Base-by-base conservation (phyloP, 1,139 yeast species). In the Candida gigantensis region DNA sequence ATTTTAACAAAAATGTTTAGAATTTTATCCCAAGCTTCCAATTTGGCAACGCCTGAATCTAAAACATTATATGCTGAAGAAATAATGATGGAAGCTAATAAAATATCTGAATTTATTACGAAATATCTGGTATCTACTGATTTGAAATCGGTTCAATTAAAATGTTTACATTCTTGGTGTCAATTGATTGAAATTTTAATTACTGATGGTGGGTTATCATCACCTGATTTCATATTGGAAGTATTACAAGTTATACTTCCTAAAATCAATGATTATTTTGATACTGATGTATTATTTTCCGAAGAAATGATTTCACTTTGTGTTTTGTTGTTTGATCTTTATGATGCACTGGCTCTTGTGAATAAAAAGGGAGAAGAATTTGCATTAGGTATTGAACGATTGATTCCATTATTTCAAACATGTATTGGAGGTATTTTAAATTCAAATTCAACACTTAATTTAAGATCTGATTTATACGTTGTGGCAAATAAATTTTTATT, bases 391-490 rank as follows among this genome's bases (percentile, higher is more conserved):
- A 45, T 52, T 12, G 78, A 74, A 44, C 71, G 92, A 35, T 64
- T 87, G 26, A 76, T 80, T 34, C 78, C 87, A 1, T 58, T 90
- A 27, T 85, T 88, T 61, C 77, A 80, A 48, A 79, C 92, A 0
- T 80, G 95, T 39, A 66, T 88, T 17, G 72, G 74, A 39, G 95
- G 96, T 2, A 76, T 90, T 6, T 68, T 79, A 39, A 75, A 86
- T 30, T 79, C 95, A 2, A 68, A 77, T 34, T 74, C 94, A 0
- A 78, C 90, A 0, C 71, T 87, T 5, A 63, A 71, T 2, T 65
- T 89, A 34, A 75, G 97, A 37, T 77, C 94, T 0, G 94, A 89
- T 51, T 68, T 90, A 33, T 90, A 90, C 55, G 77, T 85, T 9
- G 64, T 90, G 45, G 75, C 82, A 30, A 84, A 79, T 55, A 81